Conservation (phyloP, 257 asterid species). For the Datura wrightii region DNA sequence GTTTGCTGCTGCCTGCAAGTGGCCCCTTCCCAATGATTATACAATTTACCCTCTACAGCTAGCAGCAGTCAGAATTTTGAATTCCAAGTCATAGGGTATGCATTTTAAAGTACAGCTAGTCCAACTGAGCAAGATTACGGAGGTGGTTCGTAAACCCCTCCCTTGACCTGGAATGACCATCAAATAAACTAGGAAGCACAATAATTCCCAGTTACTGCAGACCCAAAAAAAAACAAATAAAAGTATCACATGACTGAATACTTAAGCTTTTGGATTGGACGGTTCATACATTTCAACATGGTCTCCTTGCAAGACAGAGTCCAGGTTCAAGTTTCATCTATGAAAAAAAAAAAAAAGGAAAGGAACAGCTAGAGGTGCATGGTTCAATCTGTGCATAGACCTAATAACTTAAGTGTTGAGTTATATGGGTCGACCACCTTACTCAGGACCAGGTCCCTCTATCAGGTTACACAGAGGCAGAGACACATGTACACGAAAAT, state of each 20-base stretch:
- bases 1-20: neutral
- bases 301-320: too few species aligned
- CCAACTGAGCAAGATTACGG: neutral
- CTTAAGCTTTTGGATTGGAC: neutral
- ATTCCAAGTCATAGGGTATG: neutral
- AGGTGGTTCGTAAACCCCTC: neutral
- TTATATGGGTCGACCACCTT: too few species aligned
- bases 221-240: neutral
- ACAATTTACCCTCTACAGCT: conserved; percentile 3
- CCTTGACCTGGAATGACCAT: neutral
- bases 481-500: too few species aligned
- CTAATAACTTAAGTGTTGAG: neutral
- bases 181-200: neutral
- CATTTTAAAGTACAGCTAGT: neutral
- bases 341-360: too few species aligned
- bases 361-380: neutral
- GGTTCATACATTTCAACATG: neutral
- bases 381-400: neutral
- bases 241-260: neutral
- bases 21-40: neutral
- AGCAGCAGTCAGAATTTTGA: neutral
- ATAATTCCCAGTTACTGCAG: neutral
- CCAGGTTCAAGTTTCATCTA: too few species aligned
- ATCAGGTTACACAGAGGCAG: too few species aligned
- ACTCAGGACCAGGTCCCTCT: too few species aligned